phyloP scores from a whole-genome alignment of 2,329 filamentous ascomycete species.

The Juglanconis oblonga region DNA sequence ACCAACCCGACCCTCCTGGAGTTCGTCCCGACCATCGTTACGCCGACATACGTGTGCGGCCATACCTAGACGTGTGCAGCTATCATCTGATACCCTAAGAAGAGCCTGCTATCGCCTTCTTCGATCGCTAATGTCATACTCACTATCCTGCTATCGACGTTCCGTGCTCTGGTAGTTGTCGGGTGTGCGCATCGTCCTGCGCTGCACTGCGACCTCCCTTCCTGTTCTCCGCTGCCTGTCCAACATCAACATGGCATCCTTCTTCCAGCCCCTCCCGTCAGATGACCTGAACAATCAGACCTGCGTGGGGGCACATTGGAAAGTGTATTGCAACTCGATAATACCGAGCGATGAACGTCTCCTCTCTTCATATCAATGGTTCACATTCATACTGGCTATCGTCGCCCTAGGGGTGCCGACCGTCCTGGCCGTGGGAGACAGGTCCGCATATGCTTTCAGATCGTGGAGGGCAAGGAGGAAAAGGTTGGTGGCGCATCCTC shows the following conservation, averaged over 20 bases:
- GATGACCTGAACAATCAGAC: conserved; percentile 26
- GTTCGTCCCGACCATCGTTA: not conserved
- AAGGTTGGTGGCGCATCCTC: conserved; percentile 5
- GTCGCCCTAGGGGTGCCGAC: conserved; percentile 23
- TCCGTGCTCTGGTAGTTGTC: conserved; percentile 7
- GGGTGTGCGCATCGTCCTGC: conserved; percentile 9
- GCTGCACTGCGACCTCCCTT: not conserved
- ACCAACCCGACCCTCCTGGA: not conserved
- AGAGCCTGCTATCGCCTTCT: not conserved
- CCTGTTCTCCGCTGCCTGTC: not conserved
- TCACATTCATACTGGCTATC: conserved; percentile 26
- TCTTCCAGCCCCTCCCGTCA: conserved; percentile 29
- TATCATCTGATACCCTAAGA: conserved; percentile 10
- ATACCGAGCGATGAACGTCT: conserved; percentile 23
- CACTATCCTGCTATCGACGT: not conserved
- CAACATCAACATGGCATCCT: conserved; percentile 29
- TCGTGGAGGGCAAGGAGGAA: conserved; percentile 14
- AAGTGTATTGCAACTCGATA: conserved; percentile 30
- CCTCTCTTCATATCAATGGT: conserved; percentile 25
- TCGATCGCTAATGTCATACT: conserved; percentile 13
- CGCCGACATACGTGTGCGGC: not conserved
- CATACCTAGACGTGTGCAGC: not conserved
- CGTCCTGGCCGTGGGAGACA: conserved; percentile 15
- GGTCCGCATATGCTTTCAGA: not conserved
- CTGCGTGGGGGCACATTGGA: conserved; percentile 19